These are phyloP conservation scores for Suillus occidentalis DNA, from an alignment of 768 basidiomycete genomes.

Conservation along the genomic window DNA sequence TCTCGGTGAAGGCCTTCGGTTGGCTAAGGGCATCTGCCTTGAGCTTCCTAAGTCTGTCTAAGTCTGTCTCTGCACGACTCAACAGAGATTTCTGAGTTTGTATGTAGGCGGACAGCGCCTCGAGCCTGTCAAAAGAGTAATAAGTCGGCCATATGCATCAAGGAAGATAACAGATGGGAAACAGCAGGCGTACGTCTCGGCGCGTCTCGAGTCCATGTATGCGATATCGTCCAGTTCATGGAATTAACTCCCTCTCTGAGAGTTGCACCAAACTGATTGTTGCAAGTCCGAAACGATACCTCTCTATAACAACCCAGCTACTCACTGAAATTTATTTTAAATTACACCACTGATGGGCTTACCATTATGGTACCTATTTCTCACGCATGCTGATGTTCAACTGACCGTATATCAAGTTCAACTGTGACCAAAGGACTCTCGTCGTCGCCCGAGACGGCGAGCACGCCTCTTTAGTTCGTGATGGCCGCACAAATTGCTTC, in stretches of 20 bases:
- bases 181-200: slow-evolving; percentile 31
- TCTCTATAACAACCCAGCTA: not conserved
- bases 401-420: slow-evolving; percentile 4
- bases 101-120: slow-evolving; percentile 69
- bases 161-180: not conserved
- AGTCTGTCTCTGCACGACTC: slow-evolving; percentile 59
- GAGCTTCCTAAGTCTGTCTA: slow-evolving; percentile 52
- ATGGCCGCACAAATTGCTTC: slow-evolving; percentile 22
- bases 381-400: slow-evolving; percentile 21
- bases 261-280: slow-evolving; percentile 1
- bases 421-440: slow-evolving; percentile 16
- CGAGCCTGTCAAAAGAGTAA: slow-evolving; percentile 25
- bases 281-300: not conserved
- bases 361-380: slow-evolving; percentile 22
- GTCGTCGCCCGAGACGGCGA: slow-evolving; percentile 29
- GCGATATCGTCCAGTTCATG: slow-evolving; percentile 35
- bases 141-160: slow-evolving; percentile 6
- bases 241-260: slow-evolving; percentile 18
- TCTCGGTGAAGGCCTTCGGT: slow-evolving; percentile 34
- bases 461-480: slow-evolving; percentile 21
- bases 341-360: not conserved
- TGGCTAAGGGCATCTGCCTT: slow-evolving; percentile 38
- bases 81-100: slow-evolving; percentile 59
- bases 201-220: slow-evolving; percentile 33
- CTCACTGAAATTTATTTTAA: slow-evolving; percentile 23